Conservation (phyloP, 1,284 basidiomycete genomes). For the Neonothopanus nambi region DNA sequence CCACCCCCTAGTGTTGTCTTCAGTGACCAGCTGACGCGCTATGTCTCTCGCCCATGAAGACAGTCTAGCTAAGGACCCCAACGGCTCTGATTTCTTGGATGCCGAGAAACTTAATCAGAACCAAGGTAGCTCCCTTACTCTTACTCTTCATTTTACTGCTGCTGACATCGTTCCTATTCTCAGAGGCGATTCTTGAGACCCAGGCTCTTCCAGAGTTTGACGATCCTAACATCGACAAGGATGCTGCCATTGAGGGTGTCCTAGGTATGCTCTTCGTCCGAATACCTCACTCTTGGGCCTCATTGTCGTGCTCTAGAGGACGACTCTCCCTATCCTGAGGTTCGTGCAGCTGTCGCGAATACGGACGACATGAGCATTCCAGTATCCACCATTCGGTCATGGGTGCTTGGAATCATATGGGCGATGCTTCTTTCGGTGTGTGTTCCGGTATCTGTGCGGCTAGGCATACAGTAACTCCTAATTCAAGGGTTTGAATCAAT, state of each 20-base stretch:
- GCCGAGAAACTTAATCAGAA: no score
- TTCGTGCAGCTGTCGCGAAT: slow-evolving; percentile 23
- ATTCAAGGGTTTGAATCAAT: slow-evolving; percentile 41
- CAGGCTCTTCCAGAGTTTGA: slow-evolving; percentile 18
- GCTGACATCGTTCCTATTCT: no score
- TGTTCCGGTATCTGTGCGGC: background rate
- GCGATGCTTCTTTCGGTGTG: background rate
- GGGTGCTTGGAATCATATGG: slow-evolving; percentile 16
- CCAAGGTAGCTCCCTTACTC: no score
- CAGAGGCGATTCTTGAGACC: no score
- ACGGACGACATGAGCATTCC: slow-evolving; percentile 20
- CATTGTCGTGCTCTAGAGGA: background rate
- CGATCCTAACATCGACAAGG: slow-evolving; percentile 18
- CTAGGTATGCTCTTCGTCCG: background rate
- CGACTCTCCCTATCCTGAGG: slow-evolving; percentile 13
- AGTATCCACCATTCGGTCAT: slow-evolving; percentile 14
- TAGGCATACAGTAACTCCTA: background rate
- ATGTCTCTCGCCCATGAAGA: no score
- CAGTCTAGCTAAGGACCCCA: no score
- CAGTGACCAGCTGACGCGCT: no score
- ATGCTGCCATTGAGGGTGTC: background rate
- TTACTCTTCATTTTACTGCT: no score
- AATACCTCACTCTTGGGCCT: no score
- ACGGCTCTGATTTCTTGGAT: no score
- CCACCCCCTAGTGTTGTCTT: no score